Evolutionary conservation across 2,329 filamentous ascomycete species (phyloP).

Genomic region (Ophiosphaerella narmari): DNA sequence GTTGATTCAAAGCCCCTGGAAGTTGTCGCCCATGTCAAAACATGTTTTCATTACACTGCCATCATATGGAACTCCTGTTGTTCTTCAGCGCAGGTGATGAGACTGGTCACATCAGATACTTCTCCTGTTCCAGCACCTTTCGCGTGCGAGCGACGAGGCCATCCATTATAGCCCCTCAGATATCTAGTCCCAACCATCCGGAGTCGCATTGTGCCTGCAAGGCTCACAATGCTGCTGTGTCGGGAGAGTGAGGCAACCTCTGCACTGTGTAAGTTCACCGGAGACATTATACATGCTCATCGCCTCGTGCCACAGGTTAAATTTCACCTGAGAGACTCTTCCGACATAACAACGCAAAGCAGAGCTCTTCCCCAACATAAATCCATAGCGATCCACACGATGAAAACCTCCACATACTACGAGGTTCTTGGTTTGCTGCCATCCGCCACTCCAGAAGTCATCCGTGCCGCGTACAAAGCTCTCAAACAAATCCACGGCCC

Average conservation of each 20-base stretch:
- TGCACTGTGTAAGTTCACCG: conserved; percentile 7
- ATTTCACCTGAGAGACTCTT: neutral
- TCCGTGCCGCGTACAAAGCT: conserved; percentile 26
- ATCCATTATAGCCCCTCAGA: too few relatives aligned
- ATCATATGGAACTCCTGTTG: too few relatives aligned
- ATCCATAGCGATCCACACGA: conserved; percentile 3
- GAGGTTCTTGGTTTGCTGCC: conserved; percentile 18
- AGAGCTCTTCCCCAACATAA: neutral
- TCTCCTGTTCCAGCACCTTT: too few relatives aligned
- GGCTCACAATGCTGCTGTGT: neutral
- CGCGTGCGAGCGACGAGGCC: too few relatives aligned
- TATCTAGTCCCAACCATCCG: neutral
- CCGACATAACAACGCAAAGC: neutral
- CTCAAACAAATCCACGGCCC: conserved; percentile 19
- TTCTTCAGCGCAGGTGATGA: too few relatives aligned
- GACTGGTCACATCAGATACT: too few relatives aligned
- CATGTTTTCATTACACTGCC: too few relatives aligned
- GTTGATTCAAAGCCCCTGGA: too few relatives aligned
- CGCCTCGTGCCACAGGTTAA: neutral
- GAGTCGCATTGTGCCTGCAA: neutral
- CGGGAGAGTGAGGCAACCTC: neutral
- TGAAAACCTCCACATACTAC: conserved; percentile 18
- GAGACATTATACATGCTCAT: conserved; percentile 8
- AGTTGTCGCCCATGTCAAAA: too few relatives aligned
- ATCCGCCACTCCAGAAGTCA: conserved; percentile 14